These are phyloP conservation scores for Astrothelium subdiscretum DNA, from an alignment of 495 filamentous ascomycete species.

Conservation along the genomic window DNA sequence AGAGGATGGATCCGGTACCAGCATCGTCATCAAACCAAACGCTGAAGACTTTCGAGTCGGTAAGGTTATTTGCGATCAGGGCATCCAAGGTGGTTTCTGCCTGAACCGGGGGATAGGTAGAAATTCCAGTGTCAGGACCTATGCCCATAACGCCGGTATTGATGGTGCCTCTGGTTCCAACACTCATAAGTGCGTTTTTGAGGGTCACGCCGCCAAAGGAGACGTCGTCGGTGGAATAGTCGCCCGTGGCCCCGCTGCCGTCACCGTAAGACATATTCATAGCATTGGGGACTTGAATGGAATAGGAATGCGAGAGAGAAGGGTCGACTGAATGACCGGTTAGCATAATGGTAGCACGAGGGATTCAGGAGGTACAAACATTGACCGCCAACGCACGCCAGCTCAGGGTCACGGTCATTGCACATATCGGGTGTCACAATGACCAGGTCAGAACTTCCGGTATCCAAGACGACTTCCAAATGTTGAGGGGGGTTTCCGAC, in stretches of 20 bases:
- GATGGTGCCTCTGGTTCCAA: constrained; percentile 10
- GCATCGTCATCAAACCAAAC: constrained; percentile 13
- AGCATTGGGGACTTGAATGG: neutral
- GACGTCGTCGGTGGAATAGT: constrained; percentile 9
- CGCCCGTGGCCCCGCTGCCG: constrained; percentile 8
- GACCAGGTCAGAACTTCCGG: constrained; percentile 13
- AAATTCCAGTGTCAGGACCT: neutral
- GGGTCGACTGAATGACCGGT: neutral
- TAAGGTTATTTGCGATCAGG: constrained; percentile 1
- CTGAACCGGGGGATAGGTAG: neutral
- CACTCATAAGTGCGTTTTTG: constrained; percentile 13
- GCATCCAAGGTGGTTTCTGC: neutral
- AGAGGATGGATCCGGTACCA: constrained; percentile 11
- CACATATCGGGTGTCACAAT: neutral
- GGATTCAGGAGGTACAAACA: neutral
- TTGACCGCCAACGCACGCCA: neutral
- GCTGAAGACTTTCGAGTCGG: constrained; percentile 11
- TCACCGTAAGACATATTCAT: constrained; percentile 14
- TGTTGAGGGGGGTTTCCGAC: constrained; percentile 17
- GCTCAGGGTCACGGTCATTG: neutral
- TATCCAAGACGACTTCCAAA: constrained; percentile 16
- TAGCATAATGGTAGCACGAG: neutral
- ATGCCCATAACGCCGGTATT: constrained; percentile 3
- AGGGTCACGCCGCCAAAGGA: constrained; percentile 8
- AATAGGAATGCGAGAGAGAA: neutral